These are phyloP conservation scores for Kwoniella heveanensis DNA, from an alignment of 768 basidiomycete species.

Conservation along the genomic window DNA sequence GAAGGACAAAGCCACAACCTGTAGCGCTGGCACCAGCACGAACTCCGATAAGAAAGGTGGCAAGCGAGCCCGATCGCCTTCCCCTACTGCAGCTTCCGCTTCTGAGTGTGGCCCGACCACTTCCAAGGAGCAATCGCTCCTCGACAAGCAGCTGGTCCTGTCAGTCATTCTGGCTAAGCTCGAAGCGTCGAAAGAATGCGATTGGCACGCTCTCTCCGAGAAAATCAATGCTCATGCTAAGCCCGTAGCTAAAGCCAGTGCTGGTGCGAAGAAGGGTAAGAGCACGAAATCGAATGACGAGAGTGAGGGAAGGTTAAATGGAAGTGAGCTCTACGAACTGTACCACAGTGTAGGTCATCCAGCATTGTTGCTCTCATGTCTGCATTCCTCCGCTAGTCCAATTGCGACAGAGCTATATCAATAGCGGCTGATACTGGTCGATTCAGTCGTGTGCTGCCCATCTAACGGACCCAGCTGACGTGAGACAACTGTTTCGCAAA, in stretches of 20 bases:
- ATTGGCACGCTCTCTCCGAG: conserved; percentile 35
- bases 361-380: neutral
- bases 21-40: no score
- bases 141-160: conserved; percentile 23
- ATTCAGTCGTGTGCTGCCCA: no score
- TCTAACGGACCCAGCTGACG: no score
- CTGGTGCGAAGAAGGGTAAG: conserved; percentile 1
- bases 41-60: neutral
- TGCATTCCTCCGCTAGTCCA: neutral
- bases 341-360: conserved; percentile 31
- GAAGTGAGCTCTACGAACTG: conserved; percentile 29
- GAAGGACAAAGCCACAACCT: no score
- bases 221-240: neutral
- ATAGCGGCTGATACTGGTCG: neutral
- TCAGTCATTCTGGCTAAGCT: conserved; percentile 29
- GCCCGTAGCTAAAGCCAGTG: neutral
- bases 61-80: conserved; percentile 14
- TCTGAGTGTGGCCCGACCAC: neutral
- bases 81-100: neutral
- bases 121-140: neutral
- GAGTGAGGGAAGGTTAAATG: conserved; percentile 16
- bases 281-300: neutral
- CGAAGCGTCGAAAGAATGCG: conserved; percentile 30
- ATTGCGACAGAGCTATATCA: neutral
- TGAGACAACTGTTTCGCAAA: neutral